Evolutionary conservation across 352 stramenopile species (phyloP).

Genomic region (Peronospora destructor): DNA sequence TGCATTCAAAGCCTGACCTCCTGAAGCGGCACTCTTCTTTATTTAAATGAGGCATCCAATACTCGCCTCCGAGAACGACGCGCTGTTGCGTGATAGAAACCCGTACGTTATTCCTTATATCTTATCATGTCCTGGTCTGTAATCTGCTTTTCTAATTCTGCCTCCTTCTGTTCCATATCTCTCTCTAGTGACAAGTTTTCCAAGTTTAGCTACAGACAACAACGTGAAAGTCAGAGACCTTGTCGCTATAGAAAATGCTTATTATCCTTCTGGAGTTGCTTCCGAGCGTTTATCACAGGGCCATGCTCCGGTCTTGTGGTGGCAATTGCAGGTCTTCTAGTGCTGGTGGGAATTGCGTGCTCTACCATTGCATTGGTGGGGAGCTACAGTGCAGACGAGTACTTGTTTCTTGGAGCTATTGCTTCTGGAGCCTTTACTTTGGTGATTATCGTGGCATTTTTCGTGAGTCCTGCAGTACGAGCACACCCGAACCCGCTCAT

Average conservation of each 20-base stretch:
- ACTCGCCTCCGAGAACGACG: slow-evolving; percentile 23
- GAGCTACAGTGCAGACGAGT: slow-evolving; percentile 42
- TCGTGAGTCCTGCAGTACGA: slow-evolving; percentile 43
- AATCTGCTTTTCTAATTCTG: neutral
- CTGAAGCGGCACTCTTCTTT: neutral
- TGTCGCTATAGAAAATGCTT: slow-evolving; percentile 3
- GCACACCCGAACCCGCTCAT: slow-evolving; percentile 81
- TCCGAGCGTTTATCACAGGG: slow-evolving; percentile 13
- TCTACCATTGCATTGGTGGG: slow-evolving; percentile 29
- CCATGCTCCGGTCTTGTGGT: slow-evolving; percentile 30
- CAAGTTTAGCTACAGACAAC: slow-evolving; percentile 18
- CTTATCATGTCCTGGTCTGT: neutral
- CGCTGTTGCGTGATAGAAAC: slow-evolving; percentile 23
- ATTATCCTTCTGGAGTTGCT: slow-evolving; percentile 23
- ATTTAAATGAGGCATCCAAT: slow-evolving; percentile 17
- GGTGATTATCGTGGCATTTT: slow-evolving; percentile 68
- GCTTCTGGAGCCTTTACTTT: slow-evolving; percentile 67
- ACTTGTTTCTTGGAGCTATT: slow-evolving; percentile 66
- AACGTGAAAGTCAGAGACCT: slow-evolving; percentile 5
- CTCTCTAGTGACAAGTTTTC: slow-evolving; percentile 43
- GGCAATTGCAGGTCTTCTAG: slow-evolving; percentile 29
- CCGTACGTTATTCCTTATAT: slow-evolving; percentile 24
- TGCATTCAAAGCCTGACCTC: too few relatives aligned
- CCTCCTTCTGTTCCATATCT: slow-evolving; percentile 59
- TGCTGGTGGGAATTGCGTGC: slow-evolving; percentile 35